Percentiles rank a stretch among this genome's conserved stretches.
phyloP scores from a whole-genome alignment of 257 asterid species.

The Lavandula angustifolia region DNA sequence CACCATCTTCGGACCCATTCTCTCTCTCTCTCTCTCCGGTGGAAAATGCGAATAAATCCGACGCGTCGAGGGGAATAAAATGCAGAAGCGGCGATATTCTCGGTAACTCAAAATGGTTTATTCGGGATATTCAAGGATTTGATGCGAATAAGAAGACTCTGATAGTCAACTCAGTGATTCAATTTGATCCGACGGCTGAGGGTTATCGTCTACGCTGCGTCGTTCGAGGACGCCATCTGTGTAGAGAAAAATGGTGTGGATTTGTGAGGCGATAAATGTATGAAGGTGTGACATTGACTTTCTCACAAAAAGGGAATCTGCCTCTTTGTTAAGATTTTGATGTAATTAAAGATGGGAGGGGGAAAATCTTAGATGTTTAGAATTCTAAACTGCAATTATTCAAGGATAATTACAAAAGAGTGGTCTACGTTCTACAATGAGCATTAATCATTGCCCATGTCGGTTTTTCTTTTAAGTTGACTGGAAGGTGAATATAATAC shows the following conservation, averaged over 20 bases:
- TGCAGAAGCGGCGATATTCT: conserved; percentile 28
- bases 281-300: conserved; percentile 23
- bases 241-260: background rate
- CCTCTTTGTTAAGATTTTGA: background rate
- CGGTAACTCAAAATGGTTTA: background rate
- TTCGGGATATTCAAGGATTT: conserved; percentile 41
- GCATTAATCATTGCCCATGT: background rate
- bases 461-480: background rate
- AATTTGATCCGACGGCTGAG: conserved; percentile 21
- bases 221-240: conserved; percentile 11
- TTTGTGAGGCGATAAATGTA: conserved; percentile 4
- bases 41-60: background rate
- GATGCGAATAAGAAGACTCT: conserved; percentile 21
- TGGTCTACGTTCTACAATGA: conserved; percentile 1
- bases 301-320: background rate
- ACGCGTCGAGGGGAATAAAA: background rate
- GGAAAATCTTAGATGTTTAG: background rate
- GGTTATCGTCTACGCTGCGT: background rate
- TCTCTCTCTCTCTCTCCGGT: background rate
- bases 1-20: conserved; percentile 33
- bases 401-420: background rate
- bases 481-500: background rate
- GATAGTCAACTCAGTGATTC: conserved; percentile 19
- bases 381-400: conserved; percentile 6
- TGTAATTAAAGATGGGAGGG: background rate